Base-by-base conservation (phyloP, 345 rosid genomes). In the Populus nigra region DNA sequence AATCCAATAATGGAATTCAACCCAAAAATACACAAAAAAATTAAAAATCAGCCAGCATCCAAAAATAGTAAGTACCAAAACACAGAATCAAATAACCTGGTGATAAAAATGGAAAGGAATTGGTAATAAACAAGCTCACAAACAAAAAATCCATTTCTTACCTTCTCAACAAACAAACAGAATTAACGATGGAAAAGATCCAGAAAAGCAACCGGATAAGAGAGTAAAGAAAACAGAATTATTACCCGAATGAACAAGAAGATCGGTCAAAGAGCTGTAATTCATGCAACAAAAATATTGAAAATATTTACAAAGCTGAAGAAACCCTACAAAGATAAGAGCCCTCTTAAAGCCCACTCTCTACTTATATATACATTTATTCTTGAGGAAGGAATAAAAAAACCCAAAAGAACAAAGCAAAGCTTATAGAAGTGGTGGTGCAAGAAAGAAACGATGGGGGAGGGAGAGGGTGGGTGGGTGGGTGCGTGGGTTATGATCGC, bases 391-490 rank as follows among this genome's bases (percentile, higher is more conserved):
- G 35, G 35, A 4, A 33, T 33, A 33, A 33, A 33, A 33, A 4
- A 33, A 33, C 4, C 16, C 23, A 16, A 50, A 27, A 55, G 31
- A 62, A 13, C 27, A 18, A 18, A n/a, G 23, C 22, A 25, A 45
- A 2, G 50, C 47, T 33, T 15, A 16, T 25, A 50, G 59, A 69
- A 67, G 65, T 1, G 27, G 36, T 17, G 23, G 35, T 47, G 5
- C 16, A 5, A 29, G 31, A 27, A 5, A 65, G 71, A 65, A 31
- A 18, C 20, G 23, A 53, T 20, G 53, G 5, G 20, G 20, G 17
- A 49, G 53, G 17, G 18, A 45, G 59, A 53, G 59, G 20, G 83
- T 87, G 85, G 91, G 85, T 84, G 89, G 77, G 81, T 47, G 59
- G 20, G 83, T 87, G 85, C 90, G 85, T 84, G 89, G 77, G 81